Evolutionary conservation across 2,329 filamentous ascomycete species (phyloP).

Genomic region (Stemphylium beticola): DNA sequence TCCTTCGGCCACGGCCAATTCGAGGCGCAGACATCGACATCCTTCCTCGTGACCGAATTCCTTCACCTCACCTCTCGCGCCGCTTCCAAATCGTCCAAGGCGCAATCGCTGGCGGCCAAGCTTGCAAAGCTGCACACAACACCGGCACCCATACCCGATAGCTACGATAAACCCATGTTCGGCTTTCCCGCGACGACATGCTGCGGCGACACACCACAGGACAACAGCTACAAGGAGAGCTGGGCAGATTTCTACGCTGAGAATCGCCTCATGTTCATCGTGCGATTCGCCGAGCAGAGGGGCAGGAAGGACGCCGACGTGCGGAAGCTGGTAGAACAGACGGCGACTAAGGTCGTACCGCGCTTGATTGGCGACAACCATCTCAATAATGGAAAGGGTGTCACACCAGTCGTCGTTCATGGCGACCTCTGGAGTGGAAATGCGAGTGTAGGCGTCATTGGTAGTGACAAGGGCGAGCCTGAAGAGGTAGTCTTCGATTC

Average conservation of each 20-base stretch:
- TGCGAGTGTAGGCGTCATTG: slow-evolving; percentile 69
- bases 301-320: slow-evolving; percentile 72
- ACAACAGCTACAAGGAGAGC: slow-evolving; percentile 72
- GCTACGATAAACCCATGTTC: slow-evolving; percentile 68
- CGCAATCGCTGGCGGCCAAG: slow-evolving; percentile 70
- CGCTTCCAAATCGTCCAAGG: slow-evolving; percentile 31
- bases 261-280: slow-evolving; percentile 71
- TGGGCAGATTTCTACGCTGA: slow-evolving; percentile 91
- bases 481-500: slow-evolving; percentile 87
- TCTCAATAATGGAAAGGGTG: slow-evolving; percentile 64
- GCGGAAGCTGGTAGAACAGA: slow-evolving; percentile 66
- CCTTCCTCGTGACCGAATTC: slow-evolving; percentile 76
- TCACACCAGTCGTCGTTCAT: slow-evolving; percentile 82
- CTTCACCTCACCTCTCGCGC: slow-evolving; percentile 61
- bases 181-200: slow-evolving; percentile 87
- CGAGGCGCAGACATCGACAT: slow-evolving; percentile 54
- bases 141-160: slow-evolving; percentile 69
- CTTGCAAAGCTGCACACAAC: slow-evolving; percentile 80
- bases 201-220: slow-evolving; percentile 83
- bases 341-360: slow-evolving; percentile 71
- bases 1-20: slow-evolving; percentile 74
- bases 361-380: slow-evolving; percentile 73
- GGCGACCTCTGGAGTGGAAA: slow-evolving; percentile 97
- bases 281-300: slow-evolving; percentile 61
- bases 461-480: slow-evolving; percentile 61